Conservation (phyloP, 441 rosid genomes). For the Jatropha podagrica region DNA sequence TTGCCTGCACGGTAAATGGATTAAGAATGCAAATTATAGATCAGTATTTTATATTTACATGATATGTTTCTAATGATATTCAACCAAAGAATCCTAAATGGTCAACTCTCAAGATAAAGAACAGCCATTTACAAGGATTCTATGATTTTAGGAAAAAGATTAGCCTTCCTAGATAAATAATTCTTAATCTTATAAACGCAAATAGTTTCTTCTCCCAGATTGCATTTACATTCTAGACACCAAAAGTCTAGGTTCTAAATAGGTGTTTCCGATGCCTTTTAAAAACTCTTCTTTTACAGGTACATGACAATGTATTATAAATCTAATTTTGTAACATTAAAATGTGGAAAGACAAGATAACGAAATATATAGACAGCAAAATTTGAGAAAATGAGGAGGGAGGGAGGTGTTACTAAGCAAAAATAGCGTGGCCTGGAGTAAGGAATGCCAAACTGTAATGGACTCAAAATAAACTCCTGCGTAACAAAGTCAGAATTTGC, state of each 20-base stretch:
- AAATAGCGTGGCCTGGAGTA: slow-evolving; percentile 96
- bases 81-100: neutral
- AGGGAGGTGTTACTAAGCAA: slow-evolving; percentile 58
- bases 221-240: neutral
- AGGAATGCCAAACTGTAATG: slow-evolving; percentile 90
- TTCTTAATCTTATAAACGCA: neutral
- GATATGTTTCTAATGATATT: neutral
- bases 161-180: neutral
- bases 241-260: neutral
- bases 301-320: neutral
- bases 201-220: neutral
- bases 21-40: neutral
- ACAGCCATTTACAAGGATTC: neutral
- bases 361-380: neutral
- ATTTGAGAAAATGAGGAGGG: neutral
- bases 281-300: neutral
- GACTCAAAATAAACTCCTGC: slow-evolving; percentile 90
- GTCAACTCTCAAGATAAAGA: neutral
- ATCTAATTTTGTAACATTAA: neutral
- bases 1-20: slow-evolving; percentile 56
- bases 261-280: neutral
- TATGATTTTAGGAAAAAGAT: neutral
- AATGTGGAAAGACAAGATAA: neutral
- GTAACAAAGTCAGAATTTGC: slow-evolving; percentile 46
- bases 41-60: neutral